Percentiles rank a stretch among this genome's conserved stretches.
These are phyloP conservation scores for Pythium aquatile DNA, from an alignment of 352 stramenopile species.

Conservation along the genomic window DNA sequence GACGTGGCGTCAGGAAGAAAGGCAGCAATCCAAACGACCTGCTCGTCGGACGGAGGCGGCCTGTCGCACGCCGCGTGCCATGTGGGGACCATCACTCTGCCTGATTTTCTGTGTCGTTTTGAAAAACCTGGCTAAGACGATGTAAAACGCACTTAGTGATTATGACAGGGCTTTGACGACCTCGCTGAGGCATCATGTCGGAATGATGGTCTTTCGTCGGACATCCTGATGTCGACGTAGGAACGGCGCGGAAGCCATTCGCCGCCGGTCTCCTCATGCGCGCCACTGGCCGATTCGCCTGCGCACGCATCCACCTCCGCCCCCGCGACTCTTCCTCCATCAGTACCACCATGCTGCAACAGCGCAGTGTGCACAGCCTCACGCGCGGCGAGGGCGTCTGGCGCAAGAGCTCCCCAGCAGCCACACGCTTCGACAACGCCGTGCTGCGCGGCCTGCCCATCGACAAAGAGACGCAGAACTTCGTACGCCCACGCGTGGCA, in stretches of 20 bases:
- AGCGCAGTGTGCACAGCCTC: conserved; percentile 18
- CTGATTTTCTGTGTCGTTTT: background rate
- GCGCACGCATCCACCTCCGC: background rate
- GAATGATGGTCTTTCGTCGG: conserved; percentile 25
- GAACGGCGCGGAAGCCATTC: conserved; percentile 9
- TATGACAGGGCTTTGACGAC: conserved; percentile 16
- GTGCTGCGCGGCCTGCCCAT: conserved; percentile 65
- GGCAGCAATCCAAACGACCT: background rate
- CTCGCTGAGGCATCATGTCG: conserved; percentile 1
- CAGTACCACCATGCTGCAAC: conserved; percentile 13
- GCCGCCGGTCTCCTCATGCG: background rate
- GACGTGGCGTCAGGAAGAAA: conserved; percentile 12
- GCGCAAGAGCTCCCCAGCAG: conserved; percentile 35
- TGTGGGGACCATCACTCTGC: conserved; percentile 18
- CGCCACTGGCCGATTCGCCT: conserved; percentile 12
- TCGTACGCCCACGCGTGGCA: conserved; percentile 45
- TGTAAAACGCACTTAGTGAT: background rate
- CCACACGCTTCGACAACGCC: conserved; percentile 52
- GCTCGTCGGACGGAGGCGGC: background rate
- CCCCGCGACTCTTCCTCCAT: background rate
- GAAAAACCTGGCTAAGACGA: background rate
- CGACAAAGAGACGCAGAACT: conserved; percentile 49
- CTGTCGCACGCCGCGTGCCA: conserved; percentile 18
- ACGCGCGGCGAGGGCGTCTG: conserved; percentile 38
- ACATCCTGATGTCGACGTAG: conserved; percentile 2